phyloP scores from a whole-genome alignment of 2,329 filamentous ascomycete species.

The Scytalidium sp. region DNA sequence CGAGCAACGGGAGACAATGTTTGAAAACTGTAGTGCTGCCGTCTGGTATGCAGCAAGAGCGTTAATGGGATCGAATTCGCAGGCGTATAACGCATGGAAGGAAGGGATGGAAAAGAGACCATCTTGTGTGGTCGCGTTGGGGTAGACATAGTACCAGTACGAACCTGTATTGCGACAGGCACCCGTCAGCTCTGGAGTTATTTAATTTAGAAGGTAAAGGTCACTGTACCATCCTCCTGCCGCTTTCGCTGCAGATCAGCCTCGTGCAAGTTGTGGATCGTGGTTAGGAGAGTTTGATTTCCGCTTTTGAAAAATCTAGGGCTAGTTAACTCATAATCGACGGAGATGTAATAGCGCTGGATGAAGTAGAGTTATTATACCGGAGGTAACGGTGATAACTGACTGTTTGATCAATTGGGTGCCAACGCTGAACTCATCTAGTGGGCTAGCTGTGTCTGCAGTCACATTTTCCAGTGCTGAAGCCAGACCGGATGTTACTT shows the following conservation, averaged over 20 bases:
- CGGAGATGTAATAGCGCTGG: no score
- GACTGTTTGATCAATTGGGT: conserved; percentile 6
- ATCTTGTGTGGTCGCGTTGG: conserved; percentile 3
- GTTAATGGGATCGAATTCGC: conserved; percentile 1
- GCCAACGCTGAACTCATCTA: conserved; percentile 6
- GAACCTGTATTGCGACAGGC: not conserved
- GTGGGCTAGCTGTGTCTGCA: conserved; percentile 1
- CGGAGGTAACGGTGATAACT: not conserved
- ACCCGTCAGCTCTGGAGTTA: not conserved
- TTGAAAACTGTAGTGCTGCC: not conserved
- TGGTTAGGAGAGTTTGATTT: not conserved
- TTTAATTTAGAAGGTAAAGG: not conserved
- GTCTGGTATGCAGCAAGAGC: conserved; percentile 1
- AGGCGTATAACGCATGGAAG: conserved; percentile 3
- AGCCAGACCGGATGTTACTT: conserved; percentile 1
- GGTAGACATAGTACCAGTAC: not conserved
- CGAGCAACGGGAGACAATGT: not conserved
- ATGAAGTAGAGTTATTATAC: not conserved
- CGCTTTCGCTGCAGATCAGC: not conserved
- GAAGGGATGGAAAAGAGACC: conserved; percentile 5
- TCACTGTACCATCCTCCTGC: conserved; percentile 3
- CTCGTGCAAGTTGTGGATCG: conserved; percentile 1
- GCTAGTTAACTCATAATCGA: no score
- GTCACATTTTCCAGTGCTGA: conserved; percentile 1
- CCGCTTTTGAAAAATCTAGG: conserved; percentile 1